Evolutionary conservation across 345 rosid genomes (phyloP).

Genomic region (Populus nigra): DNA sequence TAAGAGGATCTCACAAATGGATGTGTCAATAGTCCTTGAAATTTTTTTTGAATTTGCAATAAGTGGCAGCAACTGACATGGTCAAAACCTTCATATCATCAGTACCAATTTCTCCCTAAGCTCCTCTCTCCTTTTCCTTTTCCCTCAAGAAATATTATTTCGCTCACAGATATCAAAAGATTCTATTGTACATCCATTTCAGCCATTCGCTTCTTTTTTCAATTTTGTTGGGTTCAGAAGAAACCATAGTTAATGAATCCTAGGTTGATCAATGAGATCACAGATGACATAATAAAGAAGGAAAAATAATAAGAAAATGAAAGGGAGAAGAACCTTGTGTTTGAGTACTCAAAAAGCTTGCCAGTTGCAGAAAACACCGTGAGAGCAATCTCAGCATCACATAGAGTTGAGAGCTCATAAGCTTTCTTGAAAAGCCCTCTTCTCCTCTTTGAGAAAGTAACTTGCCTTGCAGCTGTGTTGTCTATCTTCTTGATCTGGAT

Average conservation of each 20-base stretch:
- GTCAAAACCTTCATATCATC: not conserved
- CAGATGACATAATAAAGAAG: not conserved
- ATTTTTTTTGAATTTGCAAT: not conserved
- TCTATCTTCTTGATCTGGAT: conserved; percentile 48
- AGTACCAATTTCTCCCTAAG: not conserved
- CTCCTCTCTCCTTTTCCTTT: not conserved
- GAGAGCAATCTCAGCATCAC: conserved; percentile 45
- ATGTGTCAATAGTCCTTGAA: not conserved
- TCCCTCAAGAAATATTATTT: not conserved
- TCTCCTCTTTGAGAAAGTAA: conserved; percentile 48
- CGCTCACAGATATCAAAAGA: conserved; percentile 4
- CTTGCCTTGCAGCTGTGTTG: conserved; percentile 43
- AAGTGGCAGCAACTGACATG: not conserved
- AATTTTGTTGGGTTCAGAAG: not conserved
- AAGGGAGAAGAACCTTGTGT: conserved; percentile 29
- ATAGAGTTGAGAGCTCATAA: conserved; percentile 40
- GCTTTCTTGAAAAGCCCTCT: conserved; percentile 51
- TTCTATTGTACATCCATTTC: not conserved
- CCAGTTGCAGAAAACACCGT: conserved; percentile 38
- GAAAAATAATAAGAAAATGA: not conserved
- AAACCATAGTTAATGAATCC: not conserved
- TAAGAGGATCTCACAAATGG: not conserved
- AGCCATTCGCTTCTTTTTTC: conserved; percentile 6
- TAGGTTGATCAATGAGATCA: not conserved
- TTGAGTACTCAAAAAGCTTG: conserved; percentile 39